A percentile compares a stretch with the other conserved stretches of the same genome.
Conservation (phyloP, 768 basidiomycete species). For the Serendipita indica region DNA sequence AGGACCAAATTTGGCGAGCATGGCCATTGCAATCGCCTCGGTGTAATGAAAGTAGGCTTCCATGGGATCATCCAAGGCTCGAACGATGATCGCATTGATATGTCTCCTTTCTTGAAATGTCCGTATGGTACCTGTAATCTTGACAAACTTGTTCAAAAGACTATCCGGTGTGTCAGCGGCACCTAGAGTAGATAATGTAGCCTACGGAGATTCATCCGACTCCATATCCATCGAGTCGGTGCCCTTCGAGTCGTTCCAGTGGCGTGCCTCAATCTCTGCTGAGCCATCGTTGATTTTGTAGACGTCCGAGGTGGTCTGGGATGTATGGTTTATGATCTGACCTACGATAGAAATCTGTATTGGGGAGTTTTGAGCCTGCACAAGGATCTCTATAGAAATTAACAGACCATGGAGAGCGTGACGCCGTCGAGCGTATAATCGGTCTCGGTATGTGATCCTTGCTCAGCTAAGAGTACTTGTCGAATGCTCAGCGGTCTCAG, state of each 20-base stretch:
- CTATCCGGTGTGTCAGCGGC: not conserved
- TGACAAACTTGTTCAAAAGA: conserved; percentile 46
- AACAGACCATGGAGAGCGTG: conserved; percentile 40
- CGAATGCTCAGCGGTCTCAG: conserved; percentile 63
- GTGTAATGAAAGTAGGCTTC: conserved; percentile 74
- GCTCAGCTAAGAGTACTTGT: conserved; percentile 61
- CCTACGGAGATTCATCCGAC: conserved; percentile 15
- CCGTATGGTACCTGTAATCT: conserved; percentile 70
- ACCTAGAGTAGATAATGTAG: not conserved
- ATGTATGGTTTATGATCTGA: conserved; percentile 50
- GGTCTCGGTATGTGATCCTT: conserved; percentile 64
- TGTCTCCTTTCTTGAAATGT: conserved; percentile 68
- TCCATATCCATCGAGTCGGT: conserved; percentile 36
- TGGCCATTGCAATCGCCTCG: conserved; percentile 55
- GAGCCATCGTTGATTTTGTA: conserved; percentile 81
- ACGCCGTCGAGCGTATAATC: conserved; percentile 74
- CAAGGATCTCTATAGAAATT: not conserved
- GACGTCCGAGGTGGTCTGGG: conserved; percentile 64
- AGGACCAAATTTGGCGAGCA: conserved; percentile 51
- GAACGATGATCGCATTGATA: conserved; percentile 63
- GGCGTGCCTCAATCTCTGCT: conserved; percentile 57
- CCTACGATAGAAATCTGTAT: conserved; percentile 58
- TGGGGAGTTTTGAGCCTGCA: conserved; percentile 19
- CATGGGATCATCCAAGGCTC: conserved; percentile 48
- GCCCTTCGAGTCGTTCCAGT: conserved; percentile 60